Evolutionary conservation across 306 rosid species (phyloP), one percentile per base, ranked within the genome.

Genomic region (Quercus aquifolioides): DNA sequence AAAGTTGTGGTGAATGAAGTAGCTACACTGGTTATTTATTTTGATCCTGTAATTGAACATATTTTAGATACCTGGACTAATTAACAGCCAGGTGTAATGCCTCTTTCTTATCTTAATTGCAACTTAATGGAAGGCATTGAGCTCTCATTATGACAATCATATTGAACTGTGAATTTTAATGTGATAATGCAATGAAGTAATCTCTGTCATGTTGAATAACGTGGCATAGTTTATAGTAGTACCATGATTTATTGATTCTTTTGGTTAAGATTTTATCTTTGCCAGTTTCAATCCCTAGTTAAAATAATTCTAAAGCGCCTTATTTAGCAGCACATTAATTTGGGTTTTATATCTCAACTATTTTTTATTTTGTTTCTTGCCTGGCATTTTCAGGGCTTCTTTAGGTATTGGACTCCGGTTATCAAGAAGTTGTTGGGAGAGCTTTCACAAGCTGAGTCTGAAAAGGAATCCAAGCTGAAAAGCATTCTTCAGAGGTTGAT

Each of bases 371-470:
- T 57, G 52, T 76, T 82, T 73, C 62, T 64, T 17, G 18, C 79
- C 73, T 79, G 86, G 77, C 80, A 65, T 82, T 56, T 87, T 83
- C 90, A 91, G 99, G 99, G 99, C 33, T 88, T 88, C 85, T 91
- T 71, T 80, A 86, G 96, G 86, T 91, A 95, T 79, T 95, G 99
- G 98, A 89, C 96, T 85, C 96, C 98, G 43, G 83, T 71, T 80
- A 89, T 93, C 57, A 95, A 91, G 86, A 73, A 26, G 58, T 84
- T 84, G 74, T 71, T 95, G 64, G 84, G 82, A 71, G 89, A 89
- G 86, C 97, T 93, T 69, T 85, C 94, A 7, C 87, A 74, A 80
- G 99, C 97, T 76, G 94, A 90, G 83, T 81, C 86, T 64, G 92
- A 88, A 74, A 93, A 85, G 90, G 96, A 93, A 63, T 86, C 94